A percentile compares a stretch with the other conserved stretches of the same genome.
phyloP scores from a whole-genome alignment of 805 yeast species.

The Saturnispora silvae region DNA sequence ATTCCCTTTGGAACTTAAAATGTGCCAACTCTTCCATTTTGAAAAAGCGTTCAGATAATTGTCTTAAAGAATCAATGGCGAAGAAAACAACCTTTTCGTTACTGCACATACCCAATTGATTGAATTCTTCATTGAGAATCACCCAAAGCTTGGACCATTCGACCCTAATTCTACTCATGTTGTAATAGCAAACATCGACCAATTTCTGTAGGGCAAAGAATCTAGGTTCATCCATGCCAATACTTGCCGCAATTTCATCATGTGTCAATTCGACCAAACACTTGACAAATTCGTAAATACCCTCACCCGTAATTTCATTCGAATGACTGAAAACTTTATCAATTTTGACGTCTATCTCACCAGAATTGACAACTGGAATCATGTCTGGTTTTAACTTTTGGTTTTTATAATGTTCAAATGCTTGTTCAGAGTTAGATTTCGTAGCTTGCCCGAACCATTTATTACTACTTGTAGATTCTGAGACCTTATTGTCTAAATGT shows the following conservation, averaged over 20 bases:
- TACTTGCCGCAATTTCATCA: constrained; percentile 87
- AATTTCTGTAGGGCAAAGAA: constrained; percentile 88
- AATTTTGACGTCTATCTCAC: constrained; percentile 67
- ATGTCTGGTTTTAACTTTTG: constrained; percentile 54
- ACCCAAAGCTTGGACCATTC: constrained; percentile 97
- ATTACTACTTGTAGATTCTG: constrained; percentile 16
- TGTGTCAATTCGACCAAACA: constrained; percentile 79
- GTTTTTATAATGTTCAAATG: constrained; percentile 59
- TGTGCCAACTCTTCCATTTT: constrained; percentile 91
- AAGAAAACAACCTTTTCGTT: constrained; percentile 73
- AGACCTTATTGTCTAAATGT: constrained; percentile 30
- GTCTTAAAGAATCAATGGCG: constrained; percentile 90
- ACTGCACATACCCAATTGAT: constrained; percentile 69
- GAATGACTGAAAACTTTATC: constrained; percentile 84
- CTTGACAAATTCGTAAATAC: constrained; percentile 76
- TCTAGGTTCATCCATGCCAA: constrained; percentile 73
- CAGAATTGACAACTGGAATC: constrained; percentile 46
- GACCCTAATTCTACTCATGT: constrained; percentile 89
- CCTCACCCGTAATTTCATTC: constrained; percentile 66
- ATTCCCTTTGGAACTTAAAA: constrained; percentile 91
- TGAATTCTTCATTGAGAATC: constrained; percentile 83
- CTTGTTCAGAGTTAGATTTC: constrained; percentile 52
- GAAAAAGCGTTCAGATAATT: constrained; percentile 81
- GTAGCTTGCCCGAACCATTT: constrained; percentile 43
- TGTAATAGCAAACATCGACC: constrained; percentile 95